phyloP scores from a whole-genome alignment of 768 basidiomycete species.

The Leccinum imitatum region DNA sequence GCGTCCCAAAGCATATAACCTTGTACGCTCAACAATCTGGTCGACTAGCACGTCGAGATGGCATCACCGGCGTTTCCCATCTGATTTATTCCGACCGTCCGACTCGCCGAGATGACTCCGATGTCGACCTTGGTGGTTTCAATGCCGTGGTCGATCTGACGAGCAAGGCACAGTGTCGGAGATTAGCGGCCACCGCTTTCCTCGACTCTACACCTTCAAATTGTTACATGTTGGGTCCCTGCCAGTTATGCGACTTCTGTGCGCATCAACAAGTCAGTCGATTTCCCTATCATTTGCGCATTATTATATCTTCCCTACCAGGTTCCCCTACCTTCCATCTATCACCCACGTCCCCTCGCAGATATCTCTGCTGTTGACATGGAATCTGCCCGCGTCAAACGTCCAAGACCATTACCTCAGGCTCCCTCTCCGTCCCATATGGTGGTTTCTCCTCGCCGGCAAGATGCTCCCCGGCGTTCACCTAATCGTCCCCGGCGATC shows the following conservation, averaged over 20 bases:
- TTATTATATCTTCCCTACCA: not conserved
- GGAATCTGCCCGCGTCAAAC: not conserved
- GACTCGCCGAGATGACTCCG: not conserved
- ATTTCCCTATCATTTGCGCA: not conserved
- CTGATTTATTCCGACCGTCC: not conserved
- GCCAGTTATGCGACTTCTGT: not conserved
- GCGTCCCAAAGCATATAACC: constrained; percentile 5
- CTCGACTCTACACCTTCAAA: not conserved
- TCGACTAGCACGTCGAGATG: not conserved
- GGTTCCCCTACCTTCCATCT: not conserved
- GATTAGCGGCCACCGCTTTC: not conserved
- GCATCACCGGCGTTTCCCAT: not conserved
- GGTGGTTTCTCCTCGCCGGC: not conserved
- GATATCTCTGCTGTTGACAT: not conserved
- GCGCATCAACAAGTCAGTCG: not conserved
- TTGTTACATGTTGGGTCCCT: not conserved
- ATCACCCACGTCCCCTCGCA: not conserved
- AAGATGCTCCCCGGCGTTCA: not conserved
- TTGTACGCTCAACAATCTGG: constrained; percentile 8
- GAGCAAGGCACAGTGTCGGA: not conserved
- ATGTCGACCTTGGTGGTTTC: not conserved
- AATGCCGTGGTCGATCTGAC: not conserved
- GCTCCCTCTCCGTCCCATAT: not conserved
- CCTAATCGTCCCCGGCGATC: no score
- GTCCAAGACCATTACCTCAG: not conserved